These are phyloP conservation scores for Cladosporium sp. DNA, from an alignment of 2,329 filamentous ascomycete species.

Conservation along the genomic window DNA sequence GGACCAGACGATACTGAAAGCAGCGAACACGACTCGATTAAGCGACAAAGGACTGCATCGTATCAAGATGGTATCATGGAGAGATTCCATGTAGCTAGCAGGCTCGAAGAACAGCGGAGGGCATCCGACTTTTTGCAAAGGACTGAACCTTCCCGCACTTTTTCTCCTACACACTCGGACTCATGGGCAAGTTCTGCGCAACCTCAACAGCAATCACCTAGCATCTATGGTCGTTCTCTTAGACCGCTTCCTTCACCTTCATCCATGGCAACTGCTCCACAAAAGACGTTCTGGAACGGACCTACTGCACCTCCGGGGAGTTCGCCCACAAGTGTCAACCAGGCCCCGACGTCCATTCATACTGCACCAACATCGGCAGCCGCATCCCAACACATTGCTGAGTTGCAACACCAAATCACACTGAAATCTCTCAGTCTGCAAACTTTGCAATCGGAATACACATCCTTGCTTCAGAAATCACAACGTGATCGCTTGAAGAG, in stretches of 20 bases:
- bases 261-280: slow-evolving; percentile 24
- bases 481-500: slow-evolving; percentile 52
- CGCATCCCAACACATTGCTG: slow-evolving; percentile 44
- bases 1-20: slow-evolving; percentile 22
- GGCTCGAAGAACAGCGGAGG: slow-evolving; percentile 23
- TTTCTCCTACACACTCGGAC: slow-evolving; percentile 27
- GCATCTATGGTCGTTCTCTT: slow-evolving; percentile 10
- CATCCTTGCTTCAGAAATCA: slow-evolving; percentile 53
- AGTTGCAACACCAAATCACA: slow-evolving; percentile 56
- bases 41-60: slow-evolving; percentile 26
- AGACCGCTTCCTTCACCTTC: slow-evolving; percentile 32
- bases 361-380: slow-evolving; percentile 29
- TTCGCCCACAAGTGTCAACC: slow-evolving; percentile 28
- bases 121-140: slow-evolving; percentile 9
- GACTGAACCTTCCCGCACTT: slow-evolving; percentile 17
- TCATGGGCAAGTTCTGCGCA: slow-evolving; percentile 26
- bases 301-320: background rate
- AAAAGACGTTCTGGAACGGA: background rate
- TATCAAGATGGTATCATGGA: slow-evolving; percentile 20
- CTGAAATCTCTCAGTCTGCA: slow-evolving; percentile 55
- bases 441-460: slow-evolving; percentile 56
- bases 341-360: slow-evolving; percentile 26
- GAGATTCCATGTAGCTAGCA: slow-evolving; percentile 5
- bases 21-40: slow-evolving; percentile 22
- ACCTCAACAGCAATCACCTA: slow-evolving; percentile 27